A percentile compares a stretch with the other conserved stretches of the same genome.
These are phyloP conservation scores for Schoenoplectus triqueter DNA, from an alignment of 202 grass and related monocot genomes.

Conservation along the genomic window DNA sequence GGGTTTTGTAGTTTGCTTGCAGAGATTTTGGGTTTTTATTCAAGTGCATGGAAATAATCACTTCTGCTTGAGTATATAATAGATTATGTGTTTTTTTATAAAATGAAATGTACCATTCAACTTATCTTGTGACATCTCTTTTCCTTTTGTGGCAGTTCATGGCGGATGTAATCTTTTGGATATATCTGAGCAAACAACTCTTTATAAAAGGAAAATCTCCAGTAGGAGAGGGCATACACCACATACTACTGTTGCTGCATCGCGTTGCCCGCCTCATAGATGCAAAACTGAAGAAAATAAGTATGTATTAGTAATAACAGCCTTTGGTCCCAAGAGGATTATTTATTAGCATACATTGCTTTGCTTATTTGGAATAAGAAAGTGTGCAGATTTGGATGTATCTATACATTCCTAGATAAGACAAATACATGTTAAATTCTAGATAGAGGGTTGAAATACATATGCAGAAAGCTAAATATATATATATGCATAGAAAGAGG, in stretches of 20 bases:
- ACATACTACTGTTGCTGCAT: background rate
- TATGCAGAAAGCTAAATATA: background rate
- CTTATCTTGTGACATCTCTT: background rate
- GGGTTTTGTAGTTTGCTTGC: background rate
- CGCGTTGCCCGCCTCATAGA: conserved; percentile 9
- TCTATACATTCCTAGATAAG: background rate
- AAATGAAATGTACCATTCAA: background rate
- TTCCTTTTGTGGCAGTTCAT: background rate
- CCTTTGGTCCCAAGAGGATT: background rate
- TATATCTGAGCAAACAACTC: background rate
- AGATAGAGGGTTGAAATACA: background rate
- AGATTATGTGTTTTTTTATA: background rate
- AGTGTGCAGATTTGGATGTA: background rate
- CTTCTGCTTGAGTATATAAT: background rate
- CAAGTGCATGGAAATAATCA: background rate
- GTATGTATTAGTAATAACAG: conserved; percentile 18
- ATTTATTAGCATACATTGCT: background rate
- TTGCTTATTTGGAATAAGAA: background rate
- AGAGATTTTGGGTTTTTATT: background rate
- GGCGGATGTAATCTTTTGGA: background rate
- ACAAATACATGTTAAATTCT: background rate
- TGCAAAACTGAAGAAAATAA: conserved; percentile 3
- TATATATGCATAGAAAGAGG: background rate
- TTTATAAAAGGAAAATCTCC: conserved; percentile 32
- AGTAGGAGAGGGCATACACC: background rate